Percentiles rank a stretch among this genome's conserved stretches.
Evolutionary conservation across 108 stramenopile genomes (phyloP).

Genomic region (Pseudonitzschia multiseries): DNA sequence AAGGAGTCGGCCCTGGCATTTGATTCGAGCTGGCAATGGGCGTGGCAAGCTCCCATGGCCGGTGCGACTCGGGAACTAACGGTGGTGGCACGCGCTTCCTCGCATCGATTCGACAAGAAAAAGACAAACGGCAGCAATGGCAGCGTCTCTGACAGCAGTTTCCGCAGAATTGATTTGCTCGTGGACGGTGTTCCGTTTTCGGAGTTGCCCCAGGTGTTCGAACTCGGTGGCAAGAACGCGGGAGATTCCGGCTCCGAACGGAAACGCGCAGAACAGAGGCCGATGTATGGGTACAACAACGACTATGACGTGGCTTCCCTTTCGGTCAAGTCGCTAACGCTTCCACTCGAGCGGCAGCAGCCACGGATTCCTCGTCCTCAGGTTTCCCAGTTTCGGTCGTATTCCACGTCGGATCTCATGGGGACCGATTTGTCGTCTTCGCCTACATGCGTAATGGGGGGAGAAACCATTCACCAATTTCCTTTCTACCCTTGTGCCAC

Average conservation of each 20-base stretch:
- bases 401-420: background rate
- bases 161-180: slow-evolving; percentile 65
- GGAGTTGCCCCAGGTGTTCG: slow-evolving; percentile 75
- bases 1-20: slow-evolving; percentile 32
- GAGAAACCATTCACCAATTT: background rate
- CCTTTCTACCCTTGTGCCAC: background rate
- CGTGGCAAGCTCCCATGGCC: slow-evolving; percentile 30
- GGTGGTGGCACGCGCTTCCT: slow-evolving; percentile 60
- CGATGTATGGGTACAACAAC: background rate
- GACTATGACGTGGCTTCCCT: background rate
- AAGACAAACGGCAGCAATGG: slow-evolving; percentile 5
- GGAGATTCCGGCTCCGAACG: background rate
- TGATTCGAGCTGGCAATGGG: slow-evolving; percentile 51
- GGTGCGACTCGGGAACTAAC: slow-evolving; percentile 46
- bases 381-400: background rate
- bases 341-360: background rate
- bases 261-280: background rate
- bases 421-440: background rate
- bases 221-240: slow-evolving; percentile 46
- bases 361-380: background rate
- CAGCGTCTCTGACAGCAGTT: slow-evolving; percentile 3
- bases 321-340: background rate
- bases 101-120: slow-evolving; percentile 30
- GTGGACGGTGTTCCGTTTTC: slow-evolving; percentile 76
- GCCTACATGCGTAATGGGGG: background rate